A percentile compares a stretch with the other conserved stretches of the same genome.
These are phyloP conservation scores for Sorghum bicolor DNA, from an alignment of 176 grass and related monocot genomes.

Conservation along the genomic window Sorghum_bicolor_NCBIv3 NC_012875.2:35881501-35882000, in stretches of 20 bases:
- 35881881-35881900: not conserved
- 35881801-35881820: slow-evolving; percentile 56
- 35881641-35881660: slow-evolving; percentile 52
- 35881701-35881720: not conserved
- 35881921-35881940: not conserved
- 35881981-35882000: not conserved
- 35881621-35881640: slow-evolving; percentile 80
- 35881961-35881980: not conserved
- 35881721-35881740: slow-evolving; percentile 76
- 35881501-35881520: not conserved
- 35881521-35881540: not conserved
- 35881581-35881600: slow-evolving; percentile 75
- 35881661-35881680: slow-evolving; percentile 25
- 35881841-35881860: not conserved
- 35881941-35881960: not conserved
- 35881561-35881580: slow-evolving; percentile 67
- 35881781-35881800: slow-evolving; percentile 86
- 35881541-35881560: slow-evolving; percentile 6
- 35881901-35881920: slow-evolving; percentile 6
- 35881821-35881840: slow-evolving; percentile 10
- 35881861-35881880: not conserved
- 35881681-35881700: not conserved
- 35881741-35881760: slow-evolving; percentile 77
- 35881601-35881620: slow-evolving; percentile 69
- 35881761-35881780: slow-evolving; percentile 95